Base-by-base conservation (phyloP, 768 basidiomycete species). In the Omphalotus guepiniiformis region DNA sequence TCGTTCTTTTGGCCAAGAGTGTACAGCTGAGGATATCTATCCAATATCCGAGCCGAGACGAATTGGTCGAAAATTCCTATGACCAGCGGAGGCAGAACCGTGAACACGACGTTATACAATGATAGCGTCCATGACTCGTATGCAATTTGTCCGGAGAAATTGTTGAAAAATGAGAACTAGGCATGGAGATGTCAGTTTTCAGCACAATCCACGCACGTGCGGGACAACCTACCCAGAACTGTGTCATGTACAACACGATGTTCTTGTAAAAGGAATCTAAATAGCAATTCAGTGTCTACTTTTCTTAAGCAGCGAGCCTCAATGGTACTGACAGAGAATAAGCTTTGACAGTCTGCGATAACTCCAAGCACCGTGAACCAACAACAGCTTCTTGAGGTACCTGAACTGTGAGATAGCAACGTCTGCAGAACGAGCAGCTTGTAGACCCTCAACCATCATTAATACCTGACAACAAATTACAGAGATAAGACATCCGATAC, bases 41-140 rank as follows among this genome's bases (percentile, higher is more conserved):
- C 95, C 52, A 99, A 72, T 65, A 98, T 89, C 18, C 96, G 82
- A 2, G 96, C 96, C 2, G 92, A 94, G 40, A 98, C 96, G 55
- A 98, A 98, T 58, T 99, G 96, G 65, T 98, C 96, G 61, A 98
- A 98, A 39, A 99, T 78, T 29, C 96, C 96, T 55, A 99, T 95
- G 45, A 99, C 96, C 42, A 99, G 78, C 0, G 96, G 96, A 0
- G 96, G 95, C 1, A 99, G 76, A 28, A 99, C 80, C 32, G 95
- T 95, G 73, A 98, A 98, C 40, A 96, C 65, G 57, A 98, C 92
- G 62, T 96, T 96, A 73, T 96, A 98, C 59, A 94, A 76, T 0
- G 96, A 93, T 59, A 98, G 78, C 6, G 96, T 95, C 96, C 96
- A 99, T 18, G 94, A 96, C 69, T 99, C 96, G 62, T 93, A 94